phyloP scores from a whole-genome alignment of 2,329 filamentous ascomycete genomes.

The Sporothrix brasiliensis region DNA sequence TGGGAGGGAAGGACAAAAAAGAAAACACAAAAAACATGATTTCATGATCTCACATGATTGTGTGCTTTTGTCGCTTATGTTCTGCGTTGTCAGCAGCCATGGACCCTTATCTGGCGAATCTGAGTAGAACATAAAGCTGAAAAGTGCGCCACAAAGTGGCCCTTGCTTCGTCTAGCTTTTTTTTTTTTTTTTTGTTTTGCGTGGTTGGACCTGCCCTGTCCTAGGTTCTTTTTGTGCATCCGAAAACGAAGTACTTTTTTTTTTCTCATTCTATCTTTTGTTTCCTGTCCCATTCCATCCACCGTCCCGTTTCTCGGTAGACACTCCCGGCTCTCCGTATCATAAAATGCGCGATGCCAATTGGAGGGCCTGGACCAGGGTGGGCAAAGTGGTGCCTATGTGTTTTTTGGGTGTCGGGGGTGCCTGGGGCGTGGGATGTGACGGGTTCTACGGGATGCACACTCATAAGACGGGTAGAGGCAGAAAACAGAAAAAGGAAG shows the following conservation, averaged over 20 bases:
- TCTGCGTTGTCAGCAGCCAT: background rate
- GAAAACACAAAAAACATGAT: background rate
- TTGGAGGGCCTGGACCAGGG: constrained; percentile 13
- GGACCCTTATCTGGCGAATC: constrained; percentile 17
- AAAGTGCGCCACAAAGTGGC: background rate
- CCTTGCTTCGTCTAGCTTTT: background rate
- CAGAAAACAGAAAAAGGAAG: background rate
- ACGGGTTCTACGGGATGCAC: background rate
- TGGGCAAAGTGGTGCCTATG: background rate
- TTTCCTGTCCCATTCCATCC: constrained; percentile 10
- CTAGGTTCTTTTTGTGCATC: background rate
- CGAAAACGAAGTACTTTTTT: no score
- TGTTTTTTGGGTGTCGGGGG: background rate
- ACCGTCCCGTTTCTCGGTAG: constrained; percentile 21
- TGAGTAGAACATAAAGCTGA: background rate
- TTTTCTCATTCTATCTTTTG: background rate
- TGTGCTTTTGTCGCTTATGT: background rate
- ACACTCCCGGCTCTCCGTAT: constrained; percentile 20
- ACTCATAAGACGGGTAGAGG: constrained; percentile 13
- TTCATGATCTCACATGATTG: constrained; percentile 27
- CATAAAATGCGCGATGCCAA: constrained; percentile 10
- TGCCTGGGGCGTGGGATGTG: background rate
- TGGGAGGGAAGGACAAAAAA: background rate
- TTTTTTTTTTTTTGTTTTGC: background rate
- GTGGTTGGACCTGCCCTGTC: background rate